Evolutionary conservation across 2,329 filamentous ascomycete species (phyloP), one percentile per base, ranked within the genome.

Genomic region (Bipolaris zeicola): DNA sequence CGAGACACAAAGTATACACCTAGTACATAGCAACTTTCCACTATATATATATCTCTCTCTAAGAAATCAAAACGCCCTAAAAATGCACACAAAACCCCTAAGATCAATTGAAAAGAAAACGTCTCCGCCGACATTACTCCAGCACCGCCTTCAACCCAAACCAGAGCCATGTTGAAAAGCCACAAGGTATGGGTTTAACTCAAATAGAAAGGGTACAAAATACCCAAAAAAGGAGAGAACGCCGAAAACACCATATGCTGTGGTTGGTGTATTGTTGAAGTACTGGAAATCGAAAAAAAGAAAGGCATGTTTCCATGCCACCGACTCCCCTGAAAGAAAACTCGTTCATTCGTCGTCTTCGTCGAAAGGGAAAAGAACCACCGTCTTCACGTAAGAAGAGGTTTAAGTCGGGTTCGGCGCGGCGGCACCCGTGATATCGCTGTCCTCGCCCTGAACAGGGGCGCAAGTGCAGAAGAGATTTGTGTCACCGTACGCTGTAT

Each of bases 381-480:
- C 39, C 6, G 39, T 24, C 13, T 26, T 24, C 26, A 31, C 3
- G 22, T 4, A 37, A 34, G 34, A 28, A 16, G n/a, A 22, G 41
- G 14, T 13, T 28, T 66, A 76, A 5, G 73, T 76, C 0, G 73
- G 68, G 13, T 53, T 66, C 1, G 72, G 72, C n/a, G 71, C 73
- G 18, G 64, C 71, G 6, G 64, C 68, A 42, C 72, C 73, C 0
- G 73, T 76, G 28, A 76, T 70, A 44, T 69, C 66, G 10, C 58
- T 58, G 0, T 62, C 65, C 41, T 68, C 66, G 10, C 45, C 45
- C 48, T 92, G 90, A 6, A 96, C 90, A 0, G 93, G 92, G 37
- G 91, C 89, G 76, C 93, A 97, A 8, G 92, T 96, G 82, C 93
- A 97, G 84, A 96, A 96, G 59, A 97, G 85, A 79, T 97, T 96